Evolutionary conservation across 495 filamentous ascomycete species (phyloP).

Genomic region (Neurospora sp.): DNA sequence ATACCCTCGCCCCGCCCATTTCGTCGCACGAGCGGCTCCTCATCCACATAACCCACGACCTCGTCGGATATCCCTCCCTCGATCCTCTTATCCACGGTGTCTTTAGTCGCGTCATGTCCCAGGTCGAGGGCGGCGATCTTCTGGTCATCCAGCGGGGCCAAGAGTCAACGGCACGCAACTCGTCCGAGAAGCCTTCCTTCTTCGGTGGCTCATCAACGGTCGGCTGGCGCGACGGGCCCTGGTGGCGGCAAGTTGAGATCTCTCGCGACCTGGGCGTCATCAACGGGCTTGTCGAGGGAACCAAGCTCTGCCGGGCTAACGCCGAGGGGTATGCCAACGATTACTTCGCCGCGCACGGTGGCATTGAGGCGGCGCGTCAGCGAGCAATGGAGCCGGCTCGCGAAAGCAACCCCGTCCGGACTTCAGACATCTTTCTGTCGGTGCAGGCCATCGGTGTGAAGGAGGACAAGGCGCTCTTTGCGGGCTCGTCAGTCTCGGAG

Average conservation of each 20-base stretch:
- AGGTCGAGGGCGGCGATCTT: slow-evolving; percentile 97
- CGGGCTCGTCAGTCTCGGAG: slow-evolving; percentile 32
- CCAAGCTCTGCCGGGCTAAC: slow-evolving; percentile 76
- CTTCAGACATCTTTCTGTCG: slow-evolving; percentile 87
- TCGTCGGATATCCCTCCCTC: slow-evolving; percentile 86
- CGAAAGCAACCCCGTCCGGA: slow-evolving; percentile 81
- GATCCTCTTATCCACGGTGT: slow-evolving; percentile 87
- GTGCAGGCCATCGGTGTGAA: slow-evolving; percentile 72
- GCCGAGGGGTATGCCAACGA: slow-evolving; percentile 82
- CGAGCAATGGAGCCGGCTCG: slow-evolving; percentile 62
- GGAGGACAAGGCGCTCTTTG: slow-evolving; percentile 58
- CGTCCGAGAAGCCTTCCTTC: slow-evolving; percentile 43
- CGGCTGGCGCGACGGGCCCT: slow-evolving; percentile 87
- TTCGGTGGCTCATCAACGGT: slow-evolving; percentile 39
- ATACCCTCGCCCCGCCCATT: slow-evolving; percentile 92
- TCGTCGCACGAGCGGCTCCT: slow-evolving; percentile 94
- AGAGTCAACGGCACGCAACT: slow-evolving; percentile 63
- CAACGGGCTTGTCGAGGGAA: slow-evolving; percentile 71
- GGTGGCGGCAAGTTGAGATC: slow-evolving; percentile 72
- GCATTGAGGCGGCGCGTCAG: slow-evolving; percentile 69
- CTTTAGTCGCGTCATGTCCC: slow-evolving; percentile 94
- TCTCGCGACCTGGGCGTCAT: slow-evolving; percentile 73
- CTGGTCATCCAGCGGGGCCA: slow-evolving; percentile 89
- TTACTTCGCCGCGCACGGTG: slow-evolving; percentile 65
- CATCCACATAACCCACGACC: slow-evolving; percentile 95